Conservation (phyloP, 2,329 filamentous ascomycete genomes). For the Thielaviopsis ethacetica region DNA sequence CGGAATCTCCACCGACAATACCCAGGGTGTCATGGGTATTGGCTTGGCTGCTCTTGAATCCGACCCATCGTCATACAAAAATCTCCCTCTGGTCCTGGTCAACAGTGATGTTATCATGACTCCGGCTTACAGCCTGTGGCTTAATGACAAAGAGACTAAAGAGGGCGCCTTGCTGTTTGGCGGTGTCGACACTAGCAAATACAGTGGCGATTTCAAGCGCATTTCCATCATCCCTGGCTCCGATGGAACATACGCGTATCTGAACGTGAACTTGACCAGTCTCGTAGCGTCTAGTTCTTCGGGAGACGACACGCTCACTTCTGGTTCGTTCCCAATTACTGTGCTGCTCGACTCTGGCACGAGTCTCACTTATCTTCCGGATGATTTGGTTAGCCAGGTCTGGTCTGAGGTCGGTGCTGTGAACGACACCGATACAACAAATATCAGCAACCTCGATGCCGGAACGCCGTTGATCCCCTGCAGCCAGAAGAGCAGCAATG, state of each 20-base stretch:
- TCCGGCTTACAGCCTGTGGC: slow-evolving; percentile 56
- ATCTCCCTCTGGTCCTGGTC: slow-evolving; percentile 50
- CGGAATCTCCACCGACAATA: slow-evolving; percentile 34
- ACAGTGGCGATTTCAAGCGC: slow-evolving; percentile 42
- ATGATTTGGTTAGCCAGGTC: slow-evolving; percentile 35
- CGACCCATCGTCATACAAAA: slow-evolving; percentile 27
- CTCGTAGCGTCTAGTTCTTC: slow-evolving; percentile 30
- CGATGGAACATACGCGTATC: slow-evolving; percentile 26
- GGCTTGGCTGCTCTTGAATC: slow-evolving; percentile 41
- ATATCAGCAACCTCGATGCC: not conserved
- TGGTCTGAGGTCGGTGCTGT: slow-evolving; percentile 39
- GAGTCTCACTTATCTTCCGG: slow-evolving; percentile 54
- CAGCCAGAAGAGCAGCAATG: slow-evolving; percentile 25
- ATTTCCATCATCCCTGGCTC: slow-evolving; percentile 37
- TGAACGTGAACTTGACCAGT: slow-evolving; percentile 32
- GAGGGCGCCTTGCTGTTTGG: slow-evolving; percentile 63
- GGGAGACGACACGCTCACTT: slow-evolving; percentile 31
- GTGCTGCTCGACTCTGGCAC: slow-evolving; percentile 61
- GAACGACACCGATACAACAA: slow-evolving; percentile 20
- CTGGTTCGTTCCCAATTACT: slow-evolving; percentile 29
- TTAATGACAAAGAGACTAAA: slow-evolving; percentile 40
- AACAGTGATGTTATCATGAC: slow-evolving; percentile 46
- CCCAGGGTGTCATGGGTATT: slow-evolving; percentile 42
- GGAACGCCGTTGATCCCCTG: slow-evolving; percentile 33
- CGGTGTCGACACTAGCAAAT: slow-evolving; percentile 65